These are phyloP conservation scores for Polysphondylium violaceum DNA, from an alignment of 78 protist species.

Conservation along the genomic window DNA sequence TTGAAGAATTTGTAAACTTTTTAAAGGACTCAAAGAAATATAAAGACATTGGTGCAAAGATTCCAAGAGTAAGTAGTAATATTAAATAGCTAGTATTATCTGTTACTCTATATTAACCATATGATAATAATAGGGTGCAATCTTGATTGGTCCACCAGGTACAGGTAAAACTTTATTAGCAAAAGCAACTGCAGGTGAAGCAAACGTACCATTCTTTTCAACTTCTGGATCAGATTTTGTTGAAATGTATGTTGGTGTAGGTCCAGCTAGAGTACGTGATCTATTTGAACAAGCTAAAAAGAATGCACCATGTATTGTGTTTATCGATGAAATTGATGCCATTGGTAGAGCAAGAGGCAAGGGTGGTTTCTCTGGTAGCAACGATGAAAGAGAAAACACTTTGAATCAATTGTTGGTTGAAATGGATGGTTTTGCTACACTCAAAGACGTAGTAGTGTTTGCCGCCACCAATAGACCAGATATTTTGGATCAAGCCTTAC, in stretches of 20 bases:
- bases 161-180: conserved; percentile 97
- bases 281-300: conserved; percentile 92
- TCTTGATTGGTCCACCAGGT: conserved; percentile 98
- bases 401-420: conserved; percentile 98
- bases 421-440: conserved; percentile 97
- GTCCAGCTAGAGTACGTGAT: conserved; percentile 94
- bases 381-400: conserved; percentile 98
- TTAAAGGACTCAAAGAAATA: conserved; percentile 93
- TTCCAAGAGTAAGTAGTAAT: too few species aligned
- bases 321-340: conserved; percentile 97
- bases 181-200: conserved; percentile 97
- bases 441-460: conserved; percentile 91
- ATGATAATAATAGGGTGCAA: too few species aligned
- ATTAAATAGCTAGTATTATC: too few species aligned
- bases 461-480: conserved; percentile 97
- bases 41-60: conserved; percentile 93
- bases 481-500: conserved; percentile 95
- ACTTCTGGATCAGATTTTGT: conserved; percentile 97
- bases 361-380: conserved; percentile 71
- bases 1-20: conserved; percentile 96
- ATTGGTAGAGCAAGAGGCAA: conserved; percentile 86
- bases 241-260: conserved; percentile 99
- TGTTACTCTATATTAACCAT: too few species aligned
- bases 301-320: conserved; percentile 92
- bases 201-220: conserved; percentile 96